Percentiles rank a stretch among this genome's conserved stretches.
phyloP scores from a whole-genome alignment of 129 eudicot species.

The Flaveria linearis region DNA sequence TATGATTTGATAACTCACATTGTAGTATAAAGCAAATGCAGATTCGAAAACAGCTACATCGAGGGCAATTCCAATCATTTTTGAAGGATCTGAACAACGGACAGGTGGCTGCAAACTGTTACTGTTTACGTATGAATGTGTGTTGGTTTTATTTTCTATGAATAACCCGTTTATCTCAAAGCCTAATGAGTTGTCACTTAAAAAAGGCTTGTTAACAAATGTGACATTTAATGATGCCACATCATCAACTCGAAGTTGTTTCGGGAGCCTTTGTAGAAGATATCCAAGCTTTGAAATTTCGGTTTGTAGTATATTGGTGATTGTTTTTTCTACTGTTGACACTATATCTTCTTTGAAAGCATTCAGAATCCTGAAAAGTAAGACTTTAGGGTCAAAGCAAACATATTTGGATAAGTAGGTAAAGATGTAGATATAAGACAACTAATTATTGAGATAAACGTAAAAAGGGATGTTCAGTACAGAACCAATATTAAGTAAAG shows the following conservation, averaged over 20 bases:
- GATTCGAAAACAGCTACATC: conserved; percentile 69
- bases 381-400: conserved; percentile 10
- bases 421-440: neutral
- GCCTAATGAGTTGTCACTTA: conserved; percentile 51
- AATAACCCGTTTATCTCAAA: conserved; percentile 65
- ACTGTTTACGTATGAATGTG: conserved; percentile 24
- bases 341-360: conserved; percentile 49
- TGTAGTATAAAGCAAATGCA: conserved; percentile 49
- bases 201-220: conserved; percentile 43
- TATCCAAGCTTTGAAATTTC: conserved; percentile 51
- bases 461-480: neutral
- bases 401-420: neutral
- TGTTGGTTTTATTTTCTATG: conserved; percentile 13
- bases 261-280: conserved; percentile 52
- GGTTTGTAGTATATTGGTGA: conserved; percentile 43
- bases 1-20: conserved; percentile 40
- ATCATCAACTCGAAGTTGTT: conserved; percentile 49
- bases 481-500: no score
- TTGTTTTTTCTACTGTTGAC: conserved; percentile 51
- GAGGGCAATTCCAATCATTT: conserved; percentile 63
- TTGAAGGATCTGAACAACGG: conserved; percentile 46
- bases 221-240: conserved; percentile 50
- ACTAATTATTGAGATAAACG: neutral
- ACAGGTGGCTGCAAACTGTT: conserved; percentile 39
- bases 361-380: conserved; percentile 52